Percentiles rank a stretch among this genome's conserved stretches.
Evolutionary conservation across 768 basidiomycete genomes (phyloP).

Genomic region (Harrya chromipes): DNA sequence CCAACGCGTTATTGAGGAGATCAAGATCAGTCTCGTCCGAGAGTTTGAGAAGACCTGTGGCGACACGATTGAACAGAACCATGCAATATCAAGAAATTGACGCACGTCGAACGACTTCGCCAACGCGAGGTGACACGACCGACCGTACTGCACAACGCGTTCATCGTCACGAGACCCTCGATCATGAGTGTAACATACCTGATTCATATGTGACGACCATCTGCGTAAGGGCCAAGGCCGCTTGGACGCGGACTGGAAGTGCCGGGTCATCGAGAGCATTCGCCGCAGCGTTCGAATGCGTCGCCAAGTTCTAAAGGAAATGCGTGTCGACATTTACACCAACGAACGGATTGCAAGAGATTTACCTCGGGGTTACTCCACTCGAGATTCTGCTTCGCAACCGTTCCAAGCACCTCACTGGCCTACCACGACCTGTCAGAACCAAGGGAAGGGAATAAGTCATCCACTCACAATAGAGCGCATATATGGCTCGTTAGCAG

Average conservation of each 20-base stretch:
- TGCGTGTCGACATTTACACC: not conserved
- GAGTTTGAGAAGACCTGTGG: constrained; percentile 75
- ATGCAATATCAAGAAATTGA: not conserved
- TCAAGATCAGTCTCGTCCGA: constrained; percentile 92
- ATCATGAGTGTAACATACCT: constrained; percentile 39
- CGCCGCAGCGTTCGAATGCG: constrained; percentile 63
- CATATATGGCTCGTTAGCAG: constrained; percentile 64
- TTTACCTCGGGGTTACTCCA: constrained; percentile 64
- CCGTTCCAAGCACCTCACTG: constrained; percentile 74
- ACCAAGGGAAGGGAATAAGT: not conserved
- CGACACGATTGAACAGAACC: not conserved
- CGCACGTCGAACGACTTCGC: constrained; percentile 82
- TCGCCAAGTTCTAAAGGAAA: constrained; percentile 51
- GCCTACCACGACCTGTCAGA: constrained; percentile 45
- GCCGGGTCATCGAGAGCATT: constrained; percentile 72
- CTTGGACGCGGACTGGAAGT: constrained; percentile 82
- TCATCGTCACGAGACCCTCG: not conserved
- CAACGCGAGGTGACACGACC: constrained; percentile 72
- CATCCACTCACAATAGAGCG: constrained; percentile 63
- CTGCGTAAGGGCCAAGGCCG: constrained; percentile 76
- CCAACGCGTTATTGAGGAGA: constrained; percentile 77
- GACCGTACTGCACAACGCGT: constrained; percentile 49
- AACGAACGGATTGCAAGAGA: not conserved
- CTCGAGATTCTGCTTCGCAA: constrained; percentile 64
- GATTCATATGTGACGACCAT: constrained; percentile 62